Percentiles rank a stretch among this genome's conserved stretches.
Conservation (phyloP, 768 basidiomycete genomes). For the Crepidotus variabilis region DNA sequence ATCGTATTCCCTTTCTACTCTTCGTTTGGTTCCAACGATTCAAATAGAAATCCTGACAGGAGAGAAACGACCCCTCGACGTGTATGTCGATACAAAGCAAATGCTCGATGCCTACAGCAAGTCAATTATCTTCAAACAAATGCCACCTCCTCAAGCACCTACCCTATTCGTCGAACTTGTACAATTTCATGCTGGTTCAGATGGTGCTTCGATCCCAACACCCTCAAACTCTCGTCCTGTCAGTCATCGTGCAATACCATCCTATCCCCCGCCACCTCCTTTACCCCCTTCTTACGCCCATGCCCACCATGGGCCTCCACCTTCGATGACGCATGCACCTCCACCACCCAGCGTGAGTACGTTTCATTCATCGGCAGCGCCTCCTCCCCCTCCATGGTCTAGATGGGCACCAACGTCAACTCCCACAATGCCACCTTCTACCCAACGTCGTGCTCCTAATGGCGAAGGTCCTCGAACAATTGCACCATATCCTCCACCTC, state of each 20-base stretch:
- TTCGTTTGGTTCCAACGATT: slow-evolving; percentile 10
- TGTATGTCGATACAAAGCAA: slow-evolving; percentile 66
- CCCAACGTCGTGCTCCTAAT: slow-evolving; percentile 34
- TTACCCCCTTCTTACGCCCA: slow-evolving; percentile 11
- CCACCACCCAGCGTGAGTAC: slow-evolving; percentile 12
- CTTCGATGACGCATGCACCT: slow-evolving; percentile 14
- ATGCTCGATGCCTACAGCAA: slow-evolving; percentile 77
- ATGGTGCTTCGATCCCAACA: slow-evolving; percentile 24
- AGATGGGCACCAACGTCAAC: slow-evolving; percentile 45
- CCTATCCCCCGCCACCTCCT: slow-evolving; percentile 15
- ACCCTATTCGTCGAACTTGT: slow-evolving; percentile 77
- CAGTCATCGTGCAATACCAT: slow-evolving; percentile 14
- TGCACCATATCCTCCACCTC: slow-evolving; percentile 36
- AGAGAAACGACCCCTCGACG: slow-evolving; percentile 48
- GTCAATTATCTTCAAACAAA: slow-evolving; percentile 64
- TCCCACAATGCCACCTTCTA: slow-evolving; percentile 40
- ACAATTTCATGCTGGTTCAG: slow-evolving; percentile 51
- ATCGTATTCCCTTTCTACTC: slow-evolving; percentile 21
- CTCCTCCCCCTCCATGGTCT: slow-evolving; percentile 43
- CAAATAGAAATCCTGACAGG: slow-evolving; percentile 19
- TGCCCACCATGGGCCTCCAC: slow-evolving; percentile 9
- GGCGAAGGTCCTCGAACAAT: slow-evolving; percentile 26
- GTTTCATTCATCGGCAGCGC: slow-evolving; percentile 14
- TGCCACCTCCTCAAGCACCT: slow-evolving; percentile 58
- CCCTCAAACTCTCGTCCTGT: slow-evolving; percentile 19